Conservation (phyloP, 345 rosid genomes). For the Diplotaxis tenuifolia region DNA sequence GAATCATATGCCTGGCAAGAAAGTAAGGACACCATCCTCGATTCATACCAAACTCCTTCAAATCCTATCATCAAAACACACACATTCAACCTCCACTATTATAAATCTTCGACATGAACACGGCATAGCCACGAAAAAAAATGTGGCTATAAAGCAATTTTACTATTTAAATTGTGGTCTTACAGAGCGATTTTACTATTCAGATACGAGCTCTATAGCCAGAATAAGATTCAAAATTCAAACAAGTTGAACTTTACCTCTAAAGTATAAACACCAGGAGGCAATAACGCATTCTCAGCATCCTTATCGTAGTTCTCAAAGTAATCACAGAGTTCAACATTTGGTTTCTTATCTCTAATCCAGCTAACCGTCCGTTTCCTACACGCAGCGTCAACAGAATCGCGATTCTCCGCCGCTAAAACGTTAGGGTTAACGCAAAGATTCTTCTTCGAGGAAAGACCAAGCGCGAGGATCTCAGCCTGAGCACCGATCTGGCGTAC, state of each 20-base stretch:
- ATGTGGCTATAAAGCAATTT: too few relatives aligned
- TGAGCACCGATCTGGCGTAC: slow-evolving; percentile 60
- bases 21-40: slow-evolving; percentile 94
- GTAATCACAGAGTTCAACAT: slow-evolving; percentile 71
- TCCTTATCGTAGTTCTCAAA: slow-evolving; percentile 87
- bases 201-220: too few relatives aligned
- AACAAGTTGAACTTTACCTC: slow-evolving; percentile 58
- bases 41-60: slow-evolving; percentile 79
- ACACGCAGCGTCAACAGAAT: slow-evolving; percentile 94
- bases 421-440: slow-evolving; percentile 78
- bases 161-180: too few relatives aligned
- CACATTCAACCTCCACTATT: too few relatives aligned
- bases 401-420: slow-evolving; percentile 80
- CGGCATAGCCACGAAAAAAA: too few relatives aligned
- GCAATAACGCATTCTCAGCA: slow-evolving; percentile 70
- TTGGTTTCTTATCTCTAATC: slow-evolving; percentile 78
- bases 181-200: too few relatives aligned
- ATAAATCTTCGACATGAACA: too few relatives aligned
- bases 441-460: slow-evolving; percentile 86
- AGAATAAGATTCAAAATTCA: neutral
- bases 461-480: slow-evolving; percentile 75
- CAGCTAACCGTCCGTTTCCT: slow-evolving; percentile 90
- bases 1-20: slow-evolving; percentile 93
- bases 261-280: slow-evolving; percentile 91
- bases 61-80: slow-evolving; percentile 63